phyloP scores from a whole-genome alignment of 1,139 yeast genomes.

The Blastobotrys buckinghamii region DNA sequence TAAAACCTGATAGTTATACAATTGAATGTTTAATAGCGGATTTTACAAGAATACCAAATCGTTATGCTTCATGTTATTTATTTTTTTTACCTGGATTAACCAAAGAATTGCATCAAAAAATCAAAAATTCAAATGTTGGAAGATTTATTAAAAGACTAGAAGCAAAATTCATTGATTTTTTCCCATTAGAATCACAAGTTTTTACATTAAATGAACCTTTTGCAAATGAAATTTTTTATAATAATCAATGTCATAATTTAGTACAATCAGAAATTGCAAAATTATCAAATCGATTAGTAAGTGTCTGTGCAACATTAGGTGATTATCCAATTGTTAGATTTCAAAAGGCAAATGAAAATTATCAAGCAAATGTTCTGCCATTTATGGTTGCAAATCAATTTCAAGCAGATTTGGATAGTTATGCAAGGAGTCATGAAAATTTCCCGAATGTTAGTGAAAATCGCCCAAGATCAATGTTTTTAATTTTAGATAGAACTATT shows the following conservation, averaged over 20 bases:
- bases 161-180: conserved; percentile 35
- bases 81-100: conserved; percentile 50
- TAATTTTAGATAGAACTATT: conserved; percentile 76
- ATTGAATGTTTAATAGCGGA: conserved; percentile 58
- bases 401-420: conserved; percentile 66
- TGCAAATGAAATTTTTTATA: conserved; percentile 71
- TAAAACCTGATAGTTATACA: conserved; percentile 49
- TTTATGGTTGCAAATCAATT: conserved; percentile 68
- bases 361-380: conserved; percentile 58
- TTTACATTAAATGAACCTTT: conserved; percentile 40
- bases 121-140: conserved; percentile 25
- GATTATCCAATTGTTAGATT: conserved; percentile 86
- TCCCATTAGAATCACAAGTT: conserved; percentile 45
- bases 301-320: conserved; percentile 70
- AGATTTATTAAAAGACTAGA: conserved; percentile 23
- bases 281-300: conserved; percentile 60
- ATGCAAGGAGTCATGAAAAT: conserved; percentile 61
- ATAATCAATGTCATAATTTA: conserved; percentile 55
- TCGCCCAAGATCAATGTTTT: conserved; percentile 66
- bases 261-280: conserved; percentile 52
- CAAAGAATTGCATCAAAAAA: conserved; percentile 19
- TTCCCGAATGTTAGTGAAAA: conserved; percentile 43
- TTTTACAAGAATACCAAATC: conserved; percentile 44
- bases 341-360: conserved; percentile 33
- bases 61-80: conserved; percentile 54